Evolutionary conservation across 495 filamentous ascomycete species (phyloP).

Genomic region (Venustampulla echinocandica): DNA sequence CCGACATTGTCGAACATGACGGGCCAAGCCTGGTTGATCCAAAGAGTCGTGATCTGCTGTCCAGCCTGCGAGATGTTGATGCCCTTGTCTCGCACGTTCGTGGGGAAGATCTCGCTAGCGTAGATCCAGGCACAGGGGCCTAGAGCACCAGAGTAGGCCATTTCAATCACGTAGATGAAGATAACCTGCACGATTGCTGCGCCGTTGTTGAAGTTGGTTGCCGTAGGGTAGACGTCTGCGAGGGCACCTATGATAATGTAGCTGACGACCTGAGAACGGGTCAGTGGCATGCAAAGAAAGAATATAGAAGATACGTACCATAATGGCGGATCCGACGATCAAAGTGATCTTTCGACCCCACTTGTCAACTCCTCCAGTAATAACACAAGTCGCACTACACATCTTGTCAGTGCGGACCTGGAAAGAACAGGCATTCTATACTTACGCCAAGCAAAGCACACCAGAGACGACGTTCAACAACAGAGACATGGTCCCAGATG

Average conservation of each 20-base stretch:
- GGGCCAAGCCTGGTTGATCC: conserved; percentile 32
- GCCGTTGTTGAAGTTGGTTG: conserved; percentile 27
- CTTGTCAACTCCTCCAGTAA: conserved; percentile 33
- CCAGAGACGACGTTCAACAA: conserved; percentile 31
- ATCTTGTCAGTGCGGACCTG: conserved; percentile 32
- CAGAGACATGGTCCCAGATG: conserved; percentile 28
- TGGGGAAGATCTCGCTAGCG: conserved; percentile 32
- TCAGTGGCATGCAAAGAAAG: conserved; percentile 29
- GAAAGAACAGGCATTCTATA: too few species aligned
- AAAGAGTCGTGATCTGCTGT: conserved; percentile 28
- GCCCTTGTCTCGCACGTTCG: conserved; percentile 32
- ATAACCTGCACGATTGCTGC: conserved; percentile 30
- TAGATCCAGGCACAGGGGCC: conserved; percentile 28
- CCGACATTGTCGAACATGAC: conserved; percentile 29
- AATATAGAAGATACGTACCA: conserved; percentile 28
- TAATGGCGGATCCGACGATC: conserved; percentile 27
- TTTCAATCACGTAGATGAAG: conserved; percentile 31
- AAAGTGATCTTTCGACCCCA: conserved; percentile 29
- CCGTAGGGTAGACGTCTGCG: too few species aligned
- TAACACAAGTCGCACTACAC: too few species aligned
- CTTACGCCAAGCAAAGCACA: too few species aligned
- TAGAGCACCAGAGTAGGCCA: conserved; percentile 34
- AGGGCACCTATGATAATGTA: too few species aligned
- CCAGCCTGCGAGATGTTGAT: conserved; percentile 30
- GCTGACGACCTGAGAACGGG: too few species aligned